Evolutionary conservation across 2,329 filamentous ascomycete species (phyloP), one percentile per base, ranked within the genome.

Genomic region (Xylaria sp.): DNA sequence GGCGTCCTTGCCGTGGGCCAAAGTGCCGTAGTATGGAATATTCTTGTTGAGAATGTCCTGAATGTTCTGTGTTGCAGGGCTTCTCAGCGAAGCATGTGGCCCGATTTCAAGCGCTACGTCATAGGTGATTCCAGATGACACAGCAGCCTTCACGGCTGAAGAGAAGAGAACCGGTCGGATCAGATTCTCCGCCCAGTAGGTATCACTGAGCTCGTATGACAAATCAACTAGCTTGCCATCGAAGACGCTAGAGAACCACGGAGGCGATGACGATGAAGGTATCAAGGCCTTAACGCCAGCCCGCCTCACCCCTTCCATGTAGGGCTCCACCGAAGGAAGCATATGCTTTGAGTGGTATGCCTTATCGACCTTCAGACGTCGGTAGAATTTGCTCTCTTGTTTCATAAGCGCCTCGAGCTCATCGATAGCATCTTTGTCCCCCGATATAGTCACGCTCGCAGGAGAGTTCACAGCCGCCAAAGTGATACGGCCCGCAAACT

Each of bases 171-270:
- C 84, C 0, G 83, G 77, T 7, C 78, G 73, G 2, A 76, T 71
- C 80, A 85, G 80, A 69, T 85, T 86, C n/a, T 80, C 75, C 1
- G 66, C 73, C 84, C 84, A 86, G 73, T 85, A 56, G 5, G 3
- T 9, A 12, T 14, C 32, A 11, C 21, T 24, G n/a, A 27, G 24
- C 24, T 27, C 24, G 24, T 27, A 27, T 27, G 47, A 7, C 3
- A 11, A 24, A 3, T 50, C 47, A 21, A 21, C 11, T 19, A 3
- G 19, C n/a, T 24, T 17, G 6, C 19, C 47, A 50, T 11, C 19
- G 12, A 27, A 27, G 24, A 54, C 48, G n/a, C 56, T 61, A 5
- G 63, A 61, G 19, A 27, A 32, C 24, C 12, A 53, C 4, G 24
- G 24, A 4, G 24, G 24, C 24, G 24, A 27, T 27, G 24, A 27